Conservation (phyloP, 495 filamentous ascomycete genomes). For the Lineolata rhizophorae region DNA sequence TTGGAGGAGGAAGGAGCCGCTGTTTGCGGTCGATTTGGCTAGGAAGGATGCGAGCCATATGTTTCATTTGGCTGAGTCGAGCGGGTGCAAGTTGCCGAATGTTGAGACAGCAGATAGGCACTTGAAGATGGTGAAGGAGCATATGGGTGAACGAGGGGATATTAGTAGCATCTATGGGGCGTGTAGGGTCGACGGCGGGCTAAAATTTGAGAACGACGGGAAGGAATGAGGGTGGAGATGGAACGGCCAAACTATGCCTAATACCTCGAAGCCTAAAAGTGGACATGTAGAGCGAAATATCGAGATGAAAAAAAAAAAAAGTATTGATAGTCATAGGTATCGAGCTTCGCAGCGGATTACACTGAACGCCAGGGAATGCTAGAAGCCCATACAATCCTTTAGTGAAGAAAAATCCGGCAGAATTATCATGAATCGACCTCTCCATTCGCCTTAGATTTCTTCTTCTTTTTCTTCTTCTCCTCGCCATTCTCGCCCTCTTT, state of each 20-base stretch:
- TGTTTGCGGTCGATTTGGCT: conserved; percentile 74
- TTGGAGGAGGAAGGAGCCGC: conserved; percentile 42
- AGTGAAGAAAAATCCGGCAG: too few relatives aligned
- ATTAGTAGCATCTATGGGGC: conserved; percentile 70
- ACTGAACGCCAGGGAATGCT: too few relatives aligned
- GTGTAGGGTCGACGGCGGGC: conserved; percentile 41
- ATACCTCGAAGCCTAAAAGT: too few relatives aligned
- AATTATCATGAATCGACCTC: too few relatives aligned
- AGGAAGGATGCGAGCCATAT: conserved; percentile 73
- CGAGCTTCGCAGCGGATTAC: too few relatives aligned
- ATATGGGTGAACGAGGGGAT: conserved; percentile 56
- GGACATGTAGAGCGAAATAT: too few relatives aligned
- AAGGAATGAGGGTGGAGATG: not conserved
- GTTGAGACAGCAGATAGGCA: conserved; percentile 47
- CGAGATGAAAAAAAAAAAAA: too few relatives aligned
- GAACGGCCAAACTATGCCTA: too few relatives aligned
- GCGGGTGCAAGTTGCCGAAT: conserved; percentile 39
- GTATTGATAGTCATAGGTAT: too few relatives aligned
- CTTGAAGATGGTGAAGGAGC: conserved; percentile 43
- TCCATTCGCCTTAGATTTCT: too few relatives aligned
- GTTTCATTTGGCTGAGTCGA: conserved; percentile 34
- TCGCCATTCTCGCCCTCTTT: conserved; percentile 30
- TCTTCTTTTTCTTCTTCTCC: conserved; percentile 15
- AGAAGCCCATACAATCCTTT: too few relatives aligned
- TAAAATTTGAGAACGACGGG: conserved; percentile 38